Evolutionary conservation across 2,329 filamentous ascomycete species (phyloP), one percentile per base, ranked within the genome.

Genomic region (Cordyceps pruinosa): DNA sequence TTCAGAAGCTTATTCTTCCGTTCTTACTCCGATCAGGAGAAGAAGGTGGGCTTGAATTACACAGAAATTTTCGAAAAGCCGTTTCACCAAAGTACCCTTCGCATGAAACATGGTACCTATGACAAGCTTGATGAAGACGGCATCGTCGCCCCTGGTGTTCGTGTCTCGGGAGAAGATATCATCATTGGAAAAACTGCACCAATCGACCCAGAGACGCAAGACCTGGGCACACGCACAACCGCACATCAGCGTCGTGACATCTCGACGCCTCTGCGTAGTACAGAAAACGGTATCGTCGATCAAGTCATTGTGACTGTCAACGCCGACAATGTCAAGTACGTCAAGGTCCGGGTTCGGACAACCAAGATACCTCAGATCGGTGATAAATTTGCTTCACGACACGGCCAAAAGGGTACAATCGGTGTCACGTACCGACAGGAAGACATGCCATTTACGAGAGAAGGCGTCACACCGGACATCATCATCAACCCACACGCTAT

Each of bases 401-500:
- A 99, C 83, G 94, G 94, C 69, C 94, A 99, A 69, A 99, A 99
- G 76, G 94, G 94, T 77, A 99, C 94, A 1, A 97, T 99, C 69
- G 95, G 95, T 84, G 93, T 99, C 63, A 97, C 94, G 1, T 99
- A 95, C 73, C 86, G 93, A 50, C 90, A 96, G 66, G 94, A 99
- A 73, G 95, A 99, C 69, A 99, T 99, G 95, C 95, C 95, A 0
- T 99, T 99, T 73, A 94, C 90, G 3, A 80, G 85, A 37, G 90
- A 97, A 70, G 94, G 95, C 66, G 83, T 99, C 54, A 88, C 88
- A 0, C 94, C 95, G 0, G 95, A 99, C 73, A 81, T 99, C 61
- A 97, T 99, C 73, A 97, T 99, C 80, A 99, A 99, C 73, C 94
- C 94, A 1, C 94, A 99, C 81, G 95, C 94, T 69, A 99, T 99